Evolutionary conservation across 2,329 filamentous ascomycete species (phyloP).

Genomic region (Aspergillus ochraceoroseus): DNA sequence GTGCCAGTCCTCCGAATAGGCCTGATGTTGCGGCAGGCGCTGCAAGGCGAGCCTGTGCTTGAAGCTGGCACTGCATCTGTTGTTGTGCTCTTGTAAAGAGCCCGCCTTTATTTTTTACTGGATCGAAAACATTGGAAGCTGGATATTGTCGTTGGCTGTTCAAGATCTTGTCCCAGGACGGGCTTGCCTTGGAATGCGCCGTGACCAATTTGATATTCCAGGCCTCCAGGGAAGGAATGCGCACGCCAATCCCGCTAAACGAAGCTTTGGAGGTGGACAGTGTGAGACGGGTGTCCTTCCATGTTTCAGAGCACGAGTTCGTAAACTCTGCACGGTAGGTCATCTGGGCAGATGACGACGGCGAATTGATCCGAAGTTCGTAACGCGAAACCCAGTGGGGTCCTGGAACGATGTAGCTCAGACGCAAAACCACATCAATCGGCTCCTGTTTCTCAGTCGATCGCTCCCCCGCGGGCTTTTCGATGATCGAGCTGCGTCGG

Average conservation of each 20-base stretch:
- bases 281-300: slow-evolving; percentile 56
- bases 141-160: slow-evolving; percentile 13
- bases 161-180: slow-evolving; percentile 19
- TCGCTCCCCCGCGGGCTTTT: slow-evolving; percentile 17
- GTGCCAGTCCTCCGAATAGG: too few relatives aligned
- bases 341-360: slow-evolving; percentile 49
- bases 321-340: slow-evolving; percentile 60
- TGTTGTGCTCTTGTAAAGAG: too few relatives aligned
- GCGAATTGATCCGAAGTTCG: slow-evolving; percentile 58
- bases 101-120: too few relatives aligned
- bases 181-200: slow-evolving; percentile 11
- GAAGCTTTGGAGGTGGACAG: slow-evolving; percentile 61
- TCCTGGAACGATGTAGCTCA: slow-evolving; percentile 57
- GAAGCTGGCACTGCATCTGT: too few relatives aligned
- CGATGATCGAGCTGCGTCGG: slow-evolving; percentile 19
- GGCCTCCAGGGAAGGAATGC: slow-evolving; percentile 51
- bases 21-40: too few relatives aligned
- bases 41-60: too few relatives aligned
- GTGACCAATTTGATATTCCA: slow-evolving; percentile 53
- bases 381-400: slow-evolving; percentile 60
- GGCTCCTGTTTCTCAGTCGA: slow-evolving; percentile 8
- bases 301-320: slow-evolving; percentile 61
- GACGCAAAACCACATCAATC: slow-evolving; percentile 36
- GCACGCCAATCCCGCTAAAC: slow-evolving; percentile 53
- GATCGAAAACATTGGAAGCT: too few relatives aligned